phyloP scores from a whole-genome alignment of 2,329 filamentous ascomycete genomes.

The Torrubiella hemipterigena region DNA sequence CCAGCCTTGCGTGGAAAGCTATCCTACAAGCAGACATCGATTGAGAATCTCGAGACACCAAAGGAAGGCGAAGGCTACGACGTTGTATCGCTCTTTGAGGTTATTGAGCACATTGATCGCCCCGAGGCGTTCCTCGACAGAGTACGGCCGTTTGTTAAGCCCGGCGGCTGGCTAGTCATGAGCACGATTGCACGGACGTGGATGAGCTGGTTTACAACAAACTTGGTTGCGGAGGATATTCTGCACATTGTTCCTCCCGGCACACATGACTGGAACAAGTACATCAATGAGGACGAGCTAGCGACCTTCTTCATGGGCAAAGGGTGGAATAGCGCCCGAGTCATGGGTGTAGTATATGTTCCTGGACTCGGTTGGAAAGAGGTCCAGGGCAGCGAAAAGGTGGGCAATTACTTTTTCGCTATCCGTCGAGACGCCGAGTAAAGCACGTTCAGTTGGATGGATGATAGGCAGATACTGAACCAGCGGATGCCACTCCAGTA shows the following conservation, averaged over 20 bases:
- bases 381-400: slow-evolving; percentile 66
- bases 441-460: neutral
- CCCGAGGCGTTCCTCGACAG: slow-evolving; percentile 62
- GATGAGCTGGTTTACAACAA: slow-evolving; percentile 84
- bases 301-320: slow-evolving; percentile 38
- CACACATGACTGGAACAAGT: slow-evolving; percentile 95
- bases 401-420: slow-evolving; percentile 95
- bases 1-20: slow-evolving; percentile 54
- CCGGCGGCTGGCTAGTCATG: slow-evolving; percentile 85
- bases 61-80: slow-evolving; percentile 47
- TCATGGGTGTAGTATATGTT: slow-evolving; percentile 80
- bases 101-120: slow-evolving; percentile 80
- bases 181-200: slow-evolving; percentile 88
- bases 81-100: slow-evolving; percentile 81
- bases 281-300: slow-evolving; percentile 79
- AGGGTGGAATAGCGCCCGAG: slow-evolving; percentile 47
- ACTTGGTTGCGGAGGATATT: slow-evolving; percentile 80
- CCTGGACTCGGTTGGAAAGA: slow-evolving; percentile 85
- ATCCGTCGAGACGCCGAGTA: slow-evolving; percentile 38
- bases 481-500: slow-evolving; percentile 4
- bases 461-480: neutral
- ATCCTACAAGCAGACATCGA: slow-evolving; percentile 60
- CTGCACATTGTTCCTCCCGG: slow-evolving; percentile 79
- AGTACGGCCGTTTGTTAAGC: slow-evolving; percentile 65
- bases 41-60: slow-evolving; percentile 54